Percentiles rank a stretch among this genome's conserved stretches.
Conservation (phyloP, 2,329 filamentous ascomycete species). For the Aspergillus alliaceus region DNA sequence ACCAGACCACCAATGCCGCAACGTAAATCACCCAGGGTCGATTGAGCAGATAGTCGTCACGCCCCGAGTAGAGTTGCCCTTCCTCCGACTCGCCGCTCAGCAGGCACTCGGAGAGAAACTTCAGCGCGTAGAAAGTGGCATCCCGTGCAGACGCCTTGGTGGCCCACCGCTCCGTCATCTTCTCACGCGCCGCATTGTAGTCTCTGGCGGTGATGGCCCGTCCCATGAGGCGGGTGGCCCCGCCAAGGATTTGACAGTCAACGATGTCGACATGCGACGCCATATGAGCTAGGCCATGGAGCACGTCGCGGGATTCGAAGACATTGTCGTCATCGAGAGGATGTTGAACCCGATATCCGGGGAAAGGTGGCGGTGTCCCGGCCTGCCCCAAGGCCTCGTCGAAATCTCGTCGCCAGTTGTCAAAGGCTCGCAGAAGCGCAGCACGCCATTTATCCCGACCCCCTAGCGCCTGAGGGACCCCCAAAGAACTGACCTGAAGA, state of each 20-base stretch:
- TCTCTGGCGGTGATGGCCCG: slow-evolving; percentile 81
- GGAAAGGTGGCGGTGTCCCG: slow-evolving; percentile 24
- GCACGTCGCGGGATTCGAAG: slow-evolving; percentile 82
- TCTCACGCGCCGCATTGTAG: slow-evolving; percentile 72
- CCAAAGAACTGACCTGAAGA: slow-evolving; percentile 84
- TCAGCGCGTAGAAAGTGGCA: slow-evolving; percentile 87
- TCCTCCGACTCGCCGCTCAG: slow-evolving; percentile 53
- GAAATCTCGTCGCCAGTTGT: slow-evolving; percentile 91
- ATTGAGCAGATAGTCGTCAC: slow-evolving; percentile 87
- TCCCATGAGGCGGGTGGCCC: slow-evolving; percentile 80
- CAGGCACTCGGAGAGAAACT: slow-evolving; percentile 78
- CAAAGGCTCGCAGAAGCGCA: slow-evolving; percentile 81
- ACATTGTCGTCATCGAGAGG: slow-evolving; percentile 64
- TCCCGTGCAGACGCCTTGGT: slow-evolving; percentile 84
- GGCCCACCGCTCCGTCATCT: slow-evolving; percentile 89
- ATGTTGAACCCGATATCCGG: slow-evolving; percentile 27
- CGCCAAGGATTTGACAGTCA: slow-evolving; percentile 95
- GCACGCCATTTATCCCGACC: slow-evolving; percentile 89
- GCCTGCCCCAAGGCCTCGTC: slow-evolving; percentile 72
- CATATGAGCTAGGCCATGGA: slow-evolving; percentile 95
- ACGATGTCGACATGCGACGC: slow-evolving; percentile 96
- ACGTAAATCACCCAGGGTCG: slow-evolving; percentile 96
- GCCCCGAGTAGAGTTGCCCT: slow-evolving; percentile 66
- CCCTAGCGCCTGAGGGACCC: slow-evolving; percentile 75
- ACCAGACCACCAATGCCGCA: slow-evolving; percentile 89